Evolutionary conservation across 2,329 filamentous ascomycete genomes (phyloP), one percentile per base, ranked within the genome.

Genomic region (Epichloe uncinata): DNA sequence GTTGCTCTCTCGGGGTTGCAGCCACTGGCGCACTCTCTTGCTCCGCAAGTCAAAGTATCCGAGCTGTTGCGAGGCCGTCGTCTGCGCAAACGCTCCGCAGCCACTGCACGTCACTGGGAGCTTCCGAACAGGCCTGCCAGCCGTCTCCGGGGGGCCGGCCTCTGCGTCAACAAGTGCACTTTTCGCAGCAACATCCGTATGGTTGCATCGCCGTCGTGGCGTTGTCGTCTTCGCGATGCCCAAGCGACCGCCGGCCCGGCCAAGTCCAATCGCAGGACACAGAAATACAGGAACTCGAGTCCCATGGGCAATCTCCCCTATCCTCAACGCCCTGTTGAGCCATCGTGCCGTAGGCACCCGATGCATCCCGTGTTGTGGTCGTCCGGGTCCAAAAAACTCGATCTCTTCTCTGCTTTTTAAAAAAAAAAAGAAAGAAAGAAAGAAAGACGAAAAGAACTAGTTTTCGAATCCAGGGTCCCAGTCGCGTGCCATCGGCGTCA

Each of bases 21-120:
- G 53, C 59, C 74, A 82, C 35, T 65, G 67, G 55, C 63, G 69
- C 4, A 82, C 72, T 2, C 71, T 68, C 56, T 70, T 79, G 54
- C 76, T 73, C 36, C 61, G 62, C 30, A 75, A 50, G 51, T 76
- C 69, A 59, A 73, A 84, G 62, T 76, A 82, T 4, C 78, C 78
- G 5, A 82, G 68, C 52, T 74, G 66, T 30, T 73, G 62, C 1
- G 74, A 63, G 16, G 75, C 63, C 0, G 62, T 61, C 0, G 73
- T 79, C 61, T 85, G 82, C 43, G 78, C 71, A 56, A 82, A 71
- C 13, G 81, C 81, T 42, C 82, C 82, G 60, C 82, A 85, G 36
- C 82, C 82, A 12, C 72, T 71, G 57, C 82, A 85, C 54, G 75
- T 77, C 11, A 71, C 57, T 0, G 82, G 81, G 1, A 84, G 66